Evolutionary conservation across 2,329 filamentous ascomycete genomes (phyloP).

Genomic region (Calonectria naviculata): DNA sequence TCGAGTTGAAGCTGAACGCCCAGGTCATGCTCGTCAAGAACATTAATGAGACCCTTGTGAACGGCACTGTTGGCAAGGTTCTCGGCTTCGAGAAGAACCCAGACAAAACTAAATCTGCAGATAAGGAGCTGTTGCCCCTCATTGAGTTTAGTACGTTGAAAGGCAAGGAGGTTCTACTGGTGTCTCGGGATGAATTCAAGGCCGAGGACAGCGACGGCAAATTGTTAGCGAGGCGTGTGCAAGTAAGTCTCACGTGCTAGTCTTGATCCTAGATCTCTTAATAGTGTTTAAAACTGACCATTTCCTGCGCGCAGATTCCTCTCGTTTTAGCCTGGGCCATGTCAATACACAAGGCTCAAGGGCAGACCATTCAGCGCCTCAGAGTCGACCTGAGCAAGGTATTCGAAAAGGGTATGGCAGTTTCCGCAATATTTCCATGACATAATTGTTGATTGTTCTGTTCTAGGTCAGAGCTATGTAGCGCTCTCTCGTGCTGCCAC

Average conservation of each 20-base stretch:
- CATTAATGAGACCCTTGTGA: background rate
- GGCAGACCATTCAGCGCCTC: background rate
- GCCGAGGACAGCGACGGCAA: background rate
- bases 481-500: background rate
- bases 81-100: background rate
- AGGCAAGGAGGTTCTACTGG: background rate
- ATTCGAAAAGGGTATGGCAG: background rate
- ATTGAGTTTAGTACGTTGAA: background rate
- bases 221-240: background rate
- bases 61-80: background rate
- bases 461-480: background rate
- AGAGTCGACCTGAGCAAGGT: background rate
- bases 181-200: background rate
- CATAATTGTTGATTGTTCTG: background rate
- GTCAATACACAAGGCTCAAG: background rate
- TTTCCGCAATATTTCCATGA: background rate
- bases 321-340: background rate
- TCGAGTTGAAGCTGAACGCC: background rate
- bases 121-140: background rate
- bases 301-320: background rate
- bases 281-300: background rate
- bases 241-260: background rate
- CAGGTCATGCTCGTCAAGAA: background rate
- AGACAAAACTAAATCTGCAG: background rate
- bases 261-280: background rate